A percentile compares a stretch with the other conserved stretches of the same genome.
phyloP scores from a whole-genome alignment of 768 basidiomycete genomes.

The Lentinula guzmanii region DNA sequence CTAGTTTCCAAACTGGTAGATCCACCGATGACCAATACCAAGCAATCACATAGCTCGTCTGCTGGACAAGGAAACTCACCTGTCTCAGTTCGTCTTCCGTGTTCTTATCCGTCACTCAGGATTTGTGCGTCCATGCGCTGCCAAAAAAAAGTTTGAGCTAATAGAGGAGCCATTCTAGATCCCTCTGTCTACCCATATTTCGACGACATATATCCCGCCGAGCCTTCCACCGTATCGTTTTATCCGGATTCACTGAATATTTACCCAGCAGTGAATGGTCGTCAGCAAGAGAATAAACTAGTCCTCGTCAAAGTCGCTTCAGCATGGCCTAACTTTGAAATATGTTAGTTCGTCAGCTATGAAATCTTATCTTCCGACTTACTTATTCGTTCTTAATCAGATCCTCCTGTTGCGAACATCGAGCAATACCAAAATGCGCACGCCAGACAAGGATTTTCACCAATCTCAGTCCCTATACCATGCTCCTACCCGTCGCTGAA shows the following conservation, averaged over 20 bases:
- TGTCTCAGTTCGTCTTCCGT: not conserved
- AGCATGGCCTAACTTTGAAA: slow-evolving; percentile 16
- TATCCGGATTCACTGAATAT: slow-evolving; percentile 3
- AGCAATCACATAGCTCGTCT: not conserved
- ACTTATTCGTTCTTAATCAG: not conserved
- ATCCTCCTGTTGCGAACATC: not conserved
- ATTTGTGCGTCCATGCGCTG: not conserved
- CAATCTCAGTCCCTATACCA: not conserved
- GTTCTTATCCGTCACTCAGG: not conserved
- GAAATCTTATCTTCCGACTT: not conserved
- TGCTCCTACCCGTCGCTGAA: not conserved
- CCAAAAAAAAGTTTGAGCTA: not conserved
- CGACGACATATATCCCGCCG: slow-evolving; percentile 24
- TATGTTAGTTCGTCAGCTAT: slow-evolving; percentile 11
- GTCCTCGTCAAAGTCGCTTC: not conserved
- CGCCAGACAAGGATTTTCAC: not conserved
- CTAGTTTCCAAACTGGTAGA: slow-evolving; percentile 2
- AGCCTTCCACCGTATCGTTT: not conserved
- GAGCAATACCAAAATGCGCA: not conserved
- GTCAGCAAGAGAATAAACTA: not conserved
- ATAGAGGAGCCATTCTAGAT: slow-evolving; percentile 9
- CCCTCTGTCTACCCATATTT: slow-evolving; percentile 24
- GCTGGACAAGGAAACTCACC: not conserved
- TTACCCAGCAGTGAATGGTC: slow-evolving; percentile 4
- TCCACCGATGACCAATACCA: not conserved